Evolutionary conservation across 805 yeast species (phyloP), one percentile per base, ranked within the genome.

Genomic region (Candida maltosa): DNA sequence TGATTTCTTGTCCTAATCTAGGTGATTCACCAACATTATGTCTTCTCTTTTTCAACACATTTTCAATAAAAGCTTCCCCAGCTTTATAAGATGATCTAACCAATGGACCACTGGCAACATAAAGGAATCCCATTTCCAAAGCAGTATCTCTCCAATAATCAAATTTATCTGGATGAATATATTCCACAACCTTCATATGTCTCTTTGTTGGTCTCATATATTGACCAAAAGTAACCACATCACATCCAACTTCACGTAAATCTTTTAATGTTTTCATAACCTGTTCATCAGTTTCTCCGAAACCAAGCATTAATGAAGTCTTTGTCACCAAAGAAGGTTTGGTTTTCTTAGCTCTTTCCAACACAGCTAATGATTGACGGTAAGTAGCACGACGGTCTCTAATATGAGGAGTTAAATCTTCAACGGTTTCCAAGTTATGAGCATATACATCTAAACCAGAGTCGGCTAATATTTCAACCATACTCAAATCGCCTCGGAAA

Each of bases 191-290:
- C 66, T 89, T 89, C 94, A 93, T 88, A 60, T 93, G 99, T 54
- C 98, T 80, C 63, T 86, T 93, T 2, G 99, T 93, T 29, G 99
- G 99, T 58, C 98, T 76, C 97, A 93, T 93, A 61, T 93, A 93
- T 64, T 93, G 99, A 24, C 99, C 99, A 62, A 93, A 93, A 0
- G 99, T 93, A 12, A 93, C 96, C 32, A 93, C 95, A 54, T 93
- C 97, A 58, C 95, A 93, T 6, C 73, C 65, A 29, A 82, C 75
- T 14, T 65, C 78, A 44, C 97, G 76, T 47, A 94, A 68, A 56
- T 87, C 95, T 42, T 60, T 70, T 51, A 93, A 58, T 0, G 97
- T 81, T 45, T 78, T 80, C 54, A 80, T 56, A 9, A 93, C 59
- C 62, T 93, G 97, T 35, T 82, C 96, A 52, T 93, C 97, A 2